Evolutionary conservation across 495 filamentous ascomycete species (phyloP).

Genomic region (Penicillium egyptiacum): DNA sequence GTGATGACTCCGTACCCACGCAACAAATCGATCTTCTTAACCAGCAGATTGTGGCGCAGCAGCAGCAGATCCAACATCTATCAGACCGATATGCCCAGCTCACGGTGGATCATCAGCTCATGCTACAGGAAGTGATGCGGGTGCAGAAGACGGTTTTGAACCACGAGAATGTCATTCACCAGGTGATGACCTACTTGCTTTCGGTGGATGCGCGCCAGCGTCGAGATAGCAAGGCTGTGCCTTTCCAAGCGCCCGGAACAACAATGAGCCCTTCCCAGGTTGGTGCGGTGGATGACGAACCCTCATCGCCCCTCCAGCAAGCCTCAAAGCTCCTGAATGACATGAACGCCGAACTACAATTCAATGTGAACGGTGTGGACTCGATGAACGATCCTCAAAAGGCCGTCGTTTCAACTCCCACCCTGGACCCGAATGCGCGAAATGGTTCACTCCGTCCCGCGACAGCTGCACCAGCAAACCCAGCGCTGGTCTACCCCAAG

Average conservation of each 20-base stretch:
- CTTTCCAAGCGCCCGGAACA: slow-evolving; percentile 46
- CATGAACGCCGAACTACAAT: slow-evolving; percentile 73
- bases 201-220: slow-evolving; percentile 64
- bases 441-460: slow-evolving; percentile 44
- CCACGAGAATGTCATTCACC: slow-evolving; percentile 73
- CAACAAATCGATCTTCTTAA: slow-evolving; percentile 91
- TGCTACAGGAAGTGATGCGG: slow-evolving; percentile 82
- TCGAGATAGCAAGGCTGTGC: slow-evolving; percentile 56
- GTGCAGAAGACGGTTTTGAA: slow-evolving; percentile 89
- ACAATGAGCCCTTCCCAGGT: slow-evolving; percentile 46
- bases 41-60: slow-evolving; percentile 83
- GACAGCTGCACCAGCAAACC: slow-evolving; percentile 51
- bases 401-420: slow-evolving; percentile 43
- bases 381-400: slow-evolving; percentile 72
- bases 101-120: slow-evolving; percentile 78
- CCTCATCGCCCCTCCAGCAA: slow-evolving; percentile 79
- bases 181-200: slow-evolving; percentile 70
- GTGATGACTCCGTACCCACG: slow-evolving; percentile 73
- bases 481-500: slow-evolving; percentile 53
- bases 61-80: slow-evolving; percentile 84
- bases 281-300: slow-evolving; percentile 61
- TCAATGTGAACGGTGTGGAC: slow-evolving; percentile 74
- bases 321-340: slow-evolving; percentile 86
- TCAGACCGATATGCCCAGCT: slow-evolving; percentile 84
- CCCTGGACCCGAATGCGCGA: slow-evolving; percentile 41